Base-by-base conservation (phyloP, 257 asterid genomes). In the Forsythia viridissima region DNA sequence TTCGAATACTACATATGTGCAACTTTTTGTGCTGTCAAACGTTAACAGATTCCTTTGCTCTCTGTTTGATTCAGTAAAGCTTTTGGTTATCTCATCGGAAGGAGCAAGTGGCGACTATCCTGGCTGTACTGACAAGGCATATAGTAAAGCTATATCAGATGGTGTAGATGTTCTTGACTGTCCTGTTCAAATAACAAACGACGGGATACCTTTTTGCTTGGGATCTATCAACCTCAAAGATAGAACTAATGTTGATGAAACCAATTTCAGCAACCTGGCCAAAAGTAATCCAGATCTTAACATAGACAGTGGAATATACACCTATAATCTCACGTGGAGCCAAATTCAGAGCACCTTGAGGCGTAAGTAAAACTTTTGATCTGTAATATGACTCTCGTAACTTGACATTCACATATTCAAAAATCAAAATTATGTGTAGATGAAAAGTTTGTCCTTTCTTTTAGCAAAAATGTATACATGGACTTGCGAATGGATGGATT, bases 21-120 rank as follows among this genome's bases (percentile, higher is more conserved):
- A 36, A 57, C 21, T 13, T 9, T 72, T 21, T 37, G 24, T 16
- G 34, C 63, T 43, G 43, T 39, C 71, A 38, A 38, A 48, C 63
- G 10, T 20, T 81, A 51, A 77, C 80, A 8, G 78, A 21, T 68
- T 41, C 18, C n/a, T 81, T 70, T 68, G 21, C 73, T 67, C 37
- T 77, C 13, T 68, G 77, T 76, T 57, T 48, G 30, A 71, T 86
- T 44, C 93, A 93, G 97, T 39, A n/a, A 82, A 86, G 24, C 70
- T 86, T 77, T 80, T 79, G 87, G 78, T 93, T 63, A 87, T 92
- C 79, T 81, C 98, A 24, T 70, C 74, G 11, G 97, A 92, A 90
- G 98, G 98, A 88, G 93, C 98, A 72, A 91, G 97, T 81, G 97
- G 97, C 24, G 85, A 80, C 72, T 94, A 87, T 80, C 95, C 98